Evolutionary conservation across 2,329 filamentous ascomycete genomes (phyloP).

Genomic region (Lasiodiplodia citricola): DNA sequence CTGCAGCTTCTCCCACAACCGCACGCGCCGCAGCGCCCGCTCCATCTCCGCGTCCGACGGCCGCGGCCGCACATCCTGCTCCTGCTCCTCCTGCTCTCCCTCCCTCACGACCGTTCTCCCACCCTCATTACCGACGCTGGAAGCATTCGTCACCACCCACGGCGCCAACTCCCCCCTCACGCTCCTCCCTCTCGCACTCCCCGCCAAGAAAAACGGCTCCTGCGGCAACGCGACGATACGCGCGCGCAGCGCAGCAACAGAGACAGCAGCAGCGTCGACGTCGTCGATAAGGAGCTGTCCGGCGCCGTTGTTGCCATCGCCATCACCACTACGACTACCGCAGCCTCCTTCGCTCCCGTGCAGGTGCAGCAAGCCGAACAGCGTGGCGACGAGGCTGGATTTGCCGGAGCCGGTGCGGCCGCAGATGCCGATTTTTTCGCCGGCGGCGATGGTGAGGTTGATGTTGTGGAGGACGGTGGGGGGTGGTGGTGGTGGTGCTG

Average conservation of each 20-base stretch:
- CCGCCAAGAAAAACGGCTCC: constrained; percentile 56
- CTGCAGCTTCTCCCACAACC: constrained; percentile 31
- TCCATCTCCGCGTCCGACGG: constrained; percentile 29
- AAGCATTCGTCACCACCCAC: constrained; percentile 32
- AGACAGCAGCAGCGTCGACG: constrained; percentile 44
- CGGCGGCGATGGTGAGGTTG: constrained; percentile 48
- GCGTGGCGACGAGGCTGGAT: constrained; percentile 47
- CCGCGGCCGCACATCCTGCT: background rate
- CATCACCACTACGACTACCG: constrained; percentile 27
- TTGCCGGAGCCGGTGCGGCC: constrained; percentile 60
- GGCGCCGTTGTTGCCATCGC: constrained; percentile 28
- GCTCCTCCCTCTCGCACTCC: constrained; percentile 31
- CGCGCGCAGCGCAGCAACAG: constrained; percentile 52
- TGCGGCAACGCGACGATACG: constrained; percentile 61
- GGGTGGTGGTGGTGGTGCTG: constrained; percentile 27
- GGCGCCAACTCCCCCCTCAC: constrained; percentile 47
- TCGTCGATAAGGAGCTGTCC: constrained; percentile 52
- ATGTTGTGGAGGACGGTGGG: constrained; percentile 34
- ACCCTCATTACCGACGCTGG: too few species aligned
- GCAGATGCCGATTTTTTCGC: constrained; percentile 58
- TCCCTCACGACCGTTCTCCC: background rate
- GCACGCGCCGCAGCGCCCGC: constrained; percentile 29
- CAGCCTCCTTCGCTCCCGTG: background rate
- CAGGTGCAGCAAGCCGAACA: constrained; percentile 49
- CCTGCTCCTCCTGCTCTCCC: background rate